phyloP scores from a whole-genome alignment of 2,329 filamentous ascomycete species.

The Knoxdaviesia proteae region DNA sequence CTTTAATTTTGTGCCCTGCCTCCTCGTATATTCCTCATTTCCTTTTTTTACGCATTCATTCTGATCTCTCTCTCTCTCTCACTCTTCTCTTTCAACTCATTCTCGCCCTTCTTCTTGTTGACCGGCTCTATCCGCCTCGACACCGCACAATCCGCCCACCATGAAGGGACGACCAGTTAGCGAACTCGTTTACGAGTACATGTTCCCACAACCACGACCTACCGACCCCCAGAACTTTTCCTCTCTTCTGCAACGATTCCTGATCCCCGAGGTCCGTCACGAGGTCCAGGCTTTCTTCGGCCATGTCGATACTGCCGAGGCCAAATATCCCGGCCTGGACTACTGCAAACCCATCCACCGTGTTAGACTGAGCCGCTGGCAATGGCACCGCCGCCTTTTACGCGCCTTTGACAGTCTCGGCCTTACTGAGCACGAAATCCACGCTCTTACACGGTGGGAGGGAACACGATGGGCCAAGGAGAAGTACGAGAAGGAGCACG shows the following conservation, averaged over 20 bases:
- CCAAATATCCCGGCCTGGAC: conserved; percentile 64
- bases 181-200: conserved; percentile 51
- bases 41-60: background rate
- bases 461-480: conserved; percentile 69
- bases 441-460: conserved; percentile 59
- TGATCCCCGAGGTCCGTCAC: conserved; percentile 59
- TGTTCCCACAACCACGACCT: conserved; percentile 47
- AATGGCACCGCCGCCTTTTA: conserved; percentile 58
- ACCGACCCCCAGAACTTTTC: conserved; percentile 54
- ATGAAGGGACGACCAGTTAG: conserved; percentile 58
- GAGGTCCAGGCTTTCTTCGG: conserved; percentile 65
- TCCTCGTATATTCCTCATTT: background rate
- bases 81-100: background rate
- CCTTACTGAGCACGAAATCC: conserved; percentile 50
- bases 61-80: background rate
- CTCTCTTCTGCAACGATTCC: conserved; percentile 44
- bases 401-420: conserved; percentile 50
- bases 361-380: conserved; percentile 56
- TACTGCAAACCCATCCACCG: conserved; percentile 55
- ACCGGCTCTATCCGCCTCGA: no score
- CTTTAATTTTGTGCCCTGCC: background rate
- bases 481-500: conserved; percentile 57
- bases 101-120: background rate
- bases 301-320: conserved; percentile 58
- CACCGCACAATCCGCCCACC: conserved; percentile 8